A percentile compares a stretch with the other conserved stretches of the same genome.
Evolutionary conservation across 176 grass and related monocot species (phyloP).

Genomic region (Triticum dicoccoides): DNA sequence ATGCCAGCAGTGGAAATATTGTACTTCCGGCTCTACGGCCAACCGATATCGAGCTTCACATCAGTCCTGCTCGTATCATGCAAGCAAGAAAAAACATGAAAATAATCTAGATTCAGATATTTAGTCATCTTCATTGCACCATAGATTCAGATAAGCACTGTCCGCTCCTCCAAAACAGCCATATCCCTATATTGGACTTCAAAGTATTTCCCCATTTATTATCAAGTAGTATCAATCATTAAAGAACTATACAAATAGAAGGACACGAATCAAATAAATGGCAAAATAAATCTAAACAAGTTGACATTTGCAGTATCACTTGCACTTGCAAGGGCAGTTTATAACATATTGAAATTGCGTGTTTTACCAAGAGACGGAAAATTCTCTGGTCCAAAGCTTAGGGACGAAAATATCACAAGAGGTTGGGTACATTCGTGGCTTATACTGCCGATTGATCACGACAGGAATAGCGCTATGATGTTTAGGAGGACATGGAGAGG

Average conservation of each 20-base stretch:
- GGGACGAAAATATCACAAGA: too few species aligned
- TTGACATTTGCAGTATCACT: too few species aligned
- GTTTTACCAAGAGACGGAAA: too few species aligned
- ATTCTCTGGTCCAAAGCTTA: too few species aligned
- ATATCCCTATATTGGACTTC: slow-evolving; percentile 39
- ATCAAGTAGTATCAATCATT: slow-evolving; percentile 95
- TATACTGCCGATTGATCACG: too few species aligned
- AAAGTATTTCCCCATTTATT: slow-evolving; percentile 85
- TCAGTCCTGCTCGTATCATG: slow-evolving; percentile 2
- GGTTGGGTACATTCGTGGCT: too few species aligned
- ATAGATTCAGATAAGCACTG: background rate
- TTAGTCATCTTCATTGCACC: background rate
- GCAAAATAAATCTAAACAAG: background rate
- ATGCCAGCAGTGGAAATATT: too few species aligned
- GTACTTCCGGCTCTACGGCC: background rate
- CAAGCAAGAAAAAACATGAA: slow-evolving; percentile 14
- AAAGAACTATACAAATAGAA: slow-evolving; percentile 71
- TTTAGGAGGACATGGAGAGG: too few species aligned
- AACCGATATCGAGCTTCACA: slow-evolving; percentile 52
- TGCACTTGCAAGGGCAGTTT: too few species aligned
- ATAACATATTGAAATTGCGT: too few species aligned
- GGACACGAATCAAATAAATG: background rate
- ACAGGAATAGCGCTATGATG: too few species aligned
- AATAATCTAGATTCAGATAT: background rate
- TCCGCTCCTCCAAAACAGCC: slow-evolving; percentile 69